Conservation (phyloP, 2,329 filamentous ascomycete species). For the Aspergillus hiratsukae region DNA sequence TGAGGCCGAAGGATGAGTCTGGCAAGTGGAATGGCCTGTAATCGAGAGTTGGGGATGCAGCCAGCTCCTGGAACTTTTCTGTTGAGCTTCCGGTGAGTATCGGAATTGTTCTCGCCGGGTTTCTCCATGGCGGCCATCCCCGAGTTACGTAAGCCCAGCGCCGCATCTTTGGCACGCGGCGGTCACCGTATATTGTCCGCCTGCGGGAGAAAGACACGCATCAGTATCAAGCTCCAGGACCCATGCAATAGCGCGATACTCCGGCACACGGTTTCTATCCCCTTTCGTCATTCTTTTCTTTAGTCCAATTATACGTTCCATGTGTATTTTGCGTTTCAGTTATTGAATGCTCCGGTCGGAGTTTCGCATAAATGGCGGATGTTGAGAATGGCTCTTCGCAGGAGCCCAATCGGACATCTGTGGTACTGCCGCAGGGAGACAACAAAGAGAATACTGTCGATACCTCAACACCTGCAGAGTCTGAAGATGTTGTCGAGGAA, state of each 20-base stretch:
- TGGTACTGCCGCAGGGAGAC: constrained; percentile 23
- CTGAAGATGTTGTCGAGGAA: constrained; percentile 21
- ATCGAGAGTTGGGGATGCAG: constrained; percentile 26
- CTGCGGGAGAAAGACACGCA: constrained; percentile 30
- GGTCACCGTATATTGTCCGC: constrained; percentile 19
- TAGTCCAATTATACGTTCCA: constrained; percentile 23
- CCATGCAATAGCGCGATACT: background rate
- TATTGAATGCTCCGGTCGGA: constrained; percentile 29
- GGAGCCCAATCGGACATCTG: constrained; percentile 26
- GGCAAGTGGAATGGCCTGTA: constrained; percentile 24
- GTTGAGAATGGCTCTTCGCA: constrained; percentile 32
- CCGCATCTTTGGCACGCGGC: constrained; percentile 13
- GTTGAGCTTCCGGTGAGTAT: constrained; percentile 41
- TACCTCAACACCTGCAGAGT: constrained; percentile 21
- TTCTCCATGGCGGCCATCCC: constrained; percentile 6
- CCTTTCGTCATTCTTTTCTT: constrained; percentile 12
- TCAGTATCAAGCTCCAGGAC: constrained; percentile 13
- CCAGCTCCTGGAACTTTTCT: constrained; percentile 35
- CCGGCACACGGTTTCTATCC: background rate
- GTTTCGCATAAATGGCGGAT: constrained; percentile 41
- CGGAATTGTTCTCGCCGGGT: constrained; percentile 27
- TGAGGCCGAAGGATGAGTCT: constrained; percentile 16
- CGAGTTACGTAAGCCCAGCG: constrained; percentile 18
- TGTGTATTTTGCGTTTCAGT: constrained; percentile 24
- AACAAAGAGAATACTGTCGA: constrained; percentile 26